A percentile compares a stretch with the other conserved stretches of the same genome.
These are phyloP conservation scores for Pyronema omphalodes DNA, from an alignment of 495 filamentous ascomycete genomes.

Conservation along the genomic window DNA sequence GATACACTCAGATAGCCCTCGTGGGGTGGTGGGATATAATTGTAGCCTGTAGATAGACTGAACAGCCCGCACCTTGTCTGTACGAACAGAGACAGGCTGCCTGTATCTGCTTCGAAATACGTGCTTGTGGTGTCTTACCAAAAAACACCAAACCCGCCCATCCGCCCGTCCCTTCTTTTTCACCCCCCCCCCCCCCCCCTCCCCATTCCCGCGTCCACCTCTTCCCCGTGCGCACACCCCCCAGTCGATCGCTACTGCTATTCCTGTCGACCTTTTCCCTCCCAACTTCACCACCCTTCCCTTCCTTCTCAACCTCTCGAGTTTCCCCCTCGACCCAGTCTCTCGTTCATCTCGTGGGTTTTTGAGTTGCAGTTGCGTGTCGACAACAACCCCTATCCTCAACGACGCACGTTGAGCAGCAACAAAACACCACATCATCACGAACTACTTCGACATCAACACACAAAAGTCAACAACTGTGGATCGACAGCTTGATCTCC, in stretches of 20 bases:
- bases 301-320: slow-evolving; percentile 12
- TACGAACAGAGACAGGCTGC: neutral
- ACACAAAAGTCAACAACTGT: neutral
- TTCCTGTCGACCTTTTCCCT: slow-evolving; percentile 1
- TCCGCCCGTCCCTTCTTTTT: slow-evolving; percentile 22
- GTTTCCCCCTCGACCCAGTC: slow-evolving; percentile 1
- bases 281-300: slow-evolving; percentile 14
- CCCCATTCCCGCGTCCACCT: slow-evolving; percentile 2
- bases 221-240: neutral
- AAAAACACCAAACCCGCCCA: neutral
- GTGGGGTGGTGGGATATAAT: no score
- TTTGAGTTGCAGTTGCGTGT: neutral
- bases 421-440: neutral
- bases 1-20: no score
- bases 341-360: slow-evolving; percentile 10
- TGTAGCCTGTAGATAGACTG: no score
- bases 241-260: slow-evolving; percentile 2
- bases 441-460: neutral
- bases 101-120: neutral
- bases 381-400: neutral
- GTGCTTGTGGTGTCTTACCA: no score
- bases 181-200: slow-evolving; percentile 7
- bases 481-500: neutral
- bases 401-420: neutral
- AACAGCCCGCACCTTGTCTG: no score